Conservation (phyloP, 176 grass and related monocot species). For the Avena eriantha region DNA sequence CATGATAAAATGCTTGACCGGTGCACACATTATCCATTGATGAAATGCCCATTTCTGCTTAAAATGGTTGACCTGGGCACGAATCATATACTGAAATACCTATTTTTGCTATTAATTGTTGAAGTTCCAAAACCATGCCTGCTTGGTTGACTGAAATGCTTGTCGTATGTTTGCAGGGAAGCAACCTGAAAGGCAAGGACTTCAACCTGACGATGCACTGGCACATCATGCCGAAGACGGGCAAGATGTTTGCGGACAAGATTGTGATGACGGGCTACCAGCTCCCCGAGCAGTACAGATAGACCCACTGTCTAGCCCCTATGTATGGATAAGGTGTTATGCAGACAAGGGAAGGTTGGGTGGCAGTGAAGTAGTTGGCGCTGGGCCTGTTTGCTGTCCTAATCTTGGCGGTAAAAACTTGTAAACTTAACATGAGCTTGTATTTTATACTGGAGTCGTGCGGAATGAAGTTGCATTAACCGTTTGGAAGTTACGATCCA, state of each 20-base stretch:
- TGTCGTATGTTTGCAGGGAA: constrained; percentile 57
- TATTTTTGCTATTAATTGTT: not conserved
- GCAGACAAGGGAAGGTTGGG: constrained; percentile 24
- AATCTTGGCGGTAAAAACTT: constrained; percentile 26
- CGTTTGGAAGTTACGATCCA: too few relatives aligned
- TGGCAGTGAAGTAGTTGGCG: constrained; percentile 25
- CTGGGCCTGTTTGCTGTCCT: constrained; percentile 27
- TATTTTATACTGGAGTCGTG: constrained; percentile 28
- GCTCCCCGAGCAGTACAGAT: constrained; percentile 90
- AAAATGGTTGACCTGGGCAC: not conserved
- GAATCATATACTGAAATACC: not conserved
- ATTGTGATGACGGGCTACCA: constrained; percentile 90
- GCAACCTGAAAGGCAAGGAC: constrained; percentile 89
- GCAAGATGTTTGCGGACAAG: constrained; percentile 99
- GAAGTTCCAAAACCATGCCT: too few relatives aligned
- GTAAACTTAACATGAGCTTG: constrained; percentile 27
- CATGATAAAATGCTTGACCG: not conserved
- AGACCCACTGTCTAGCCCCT: constrained; percentile 19
- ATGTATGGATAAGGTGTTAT: not conserved
- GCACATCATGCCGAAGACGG: constrained; percentile 99
- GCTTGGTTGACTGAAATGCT: too few relatives aligned
- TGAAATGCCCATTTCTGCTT: not conserved
- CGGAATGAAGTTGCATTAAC: constrained; percentile 3
- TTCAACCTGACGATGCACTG: constrained; percentile 99
- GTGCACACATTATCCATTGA: not conserved